Evolutionary conservation across 2,329 filamentous ascomycete genomes (phyloP).

Genomic region (Curvularia hawaiiensis): DNA sequence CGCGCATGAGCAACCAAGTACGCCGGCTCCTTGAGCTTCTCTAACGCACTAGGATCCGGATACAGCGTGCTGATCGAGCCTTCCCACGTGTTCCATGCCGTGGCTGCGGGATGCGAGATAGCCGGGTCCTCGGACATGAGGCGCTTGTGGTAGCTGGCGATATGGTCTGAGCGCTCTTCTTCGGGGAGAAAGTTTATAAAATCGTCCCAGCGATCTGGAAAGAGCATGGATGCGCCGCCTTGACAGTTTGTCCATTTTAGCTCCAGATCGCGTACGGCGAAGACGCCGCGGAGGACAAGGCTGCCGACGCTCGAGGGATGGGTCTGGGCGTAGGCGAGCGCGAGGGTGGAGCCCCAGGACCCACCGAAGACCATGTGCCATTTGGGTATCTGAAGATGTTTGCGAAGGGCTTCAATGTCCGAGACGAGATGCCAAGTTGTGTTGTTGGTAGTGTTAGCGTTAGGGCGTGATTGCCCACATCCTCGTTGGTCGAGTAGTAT

Average conservation of each 20-base stretch:
- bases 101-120: constrained; percentile 39
- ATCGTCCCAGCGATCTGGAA: constrained; percentile 49
- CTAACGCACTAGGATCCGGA: constrained; percentile 15
- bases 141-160: constrained; percentile 49
- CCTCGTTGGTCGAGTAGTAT: constrained; percentile 57
- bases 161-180: constrained; percentile 46
- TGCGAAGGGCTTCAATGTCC: constrained; percentile 54
- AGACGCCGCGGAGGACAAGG: constrained; percentile 53
- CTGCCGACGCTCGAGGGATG: constrained; percentile 48
- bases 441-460: constrained; percentile 51
- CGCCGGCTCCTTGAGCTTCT: constrained; percentile 38
- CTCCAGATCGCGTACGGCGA: constrained; percentile 46
- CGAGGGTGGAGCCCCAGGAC: constrained; percentile 55
- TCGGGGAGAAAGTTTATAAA: constrained; percentile 46
- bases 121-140: constrained; percentile 43
- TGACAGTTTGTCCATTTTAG: constrained; percentile 44
- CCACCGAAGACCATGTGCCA: constrained; percentile 56
- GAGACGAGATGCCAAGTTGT: constrained; percentile 52
- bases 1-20: constrained; percentile 47
- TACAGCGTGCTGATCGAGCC: constrained; percentile 41
- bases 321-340: constrained; percentile 52
- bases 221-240: constrained; percentile 40
- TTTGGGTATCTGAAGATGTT: constrained; percentile 50
- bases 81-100: constrained; percentile 47
- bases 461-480: constrained; percentile 51